Base-by-base conservation (phyloP, 768 basidiomycete genomes). In the Rhodotorula sphaerocarpa region DNA sequence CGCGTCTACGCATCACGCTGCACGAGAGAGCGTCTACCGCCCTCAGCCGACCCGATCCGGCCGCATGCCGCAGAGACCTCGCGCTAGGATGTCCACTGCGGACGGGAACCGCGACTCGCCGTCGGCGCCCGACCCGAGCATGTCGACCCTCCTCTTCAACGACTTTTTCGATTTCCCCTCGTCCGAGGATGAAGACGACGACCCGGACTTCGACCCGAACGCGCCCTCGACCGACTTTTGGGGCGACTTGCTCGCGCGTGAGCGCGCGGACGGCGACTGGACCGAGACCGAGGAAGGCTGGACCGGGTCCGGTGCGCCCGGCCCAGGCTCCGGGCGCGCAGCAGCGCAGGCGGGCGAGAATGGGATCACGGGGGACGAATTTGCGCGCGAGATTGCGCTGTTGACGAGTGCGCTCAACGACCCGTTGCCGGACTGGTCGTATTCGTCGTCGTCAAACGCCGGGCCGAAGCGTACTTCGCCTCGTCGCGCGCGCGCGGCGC, bases 121-220 rank as follows among this genome's bases (percentile, higher is more conserved):
- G n/a, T n/a, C n/a, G n/a, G 31, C 33, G 3, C 16, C 5, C n/a
- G 63, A 64, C 53, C 63, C 57, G 11, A 41, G 52, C 1, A 39
- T 39, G 36, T 39, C 36, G 36, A 64, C 63, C 3, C 25, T 64
- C 7, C 47, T 64, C 25, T 64, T 64, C 53, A 51, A 59, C 54
- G 55, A 65, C 50, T 60, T 47, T 44, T 59, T 65, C 48, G 55
- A 65, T 43, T 65, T 65, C 30, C 54, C 55, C 33, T 34, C 31
- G 16, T 41, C 41, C 23, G 63, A 65, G 14, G 58, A 59, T 11
- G 58, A 58, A 14, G 63, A 65, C 14, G 58, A 59, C 12, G 58
- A 59, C 31, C 34, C 43, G 18, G 58, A 59, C n/a, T 59, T 59
- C 30, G 58, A 59, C 43, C 58, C 58, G 43, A 28, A n/a, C n/a